Percentiles rank a stretch among this genome's conserved stretches.
These are phyloP conservation scores for Tricholoma flavovirens DNA, from an alignment of 768 basidiomycete species.

Conservation along the genomic window DNA sequence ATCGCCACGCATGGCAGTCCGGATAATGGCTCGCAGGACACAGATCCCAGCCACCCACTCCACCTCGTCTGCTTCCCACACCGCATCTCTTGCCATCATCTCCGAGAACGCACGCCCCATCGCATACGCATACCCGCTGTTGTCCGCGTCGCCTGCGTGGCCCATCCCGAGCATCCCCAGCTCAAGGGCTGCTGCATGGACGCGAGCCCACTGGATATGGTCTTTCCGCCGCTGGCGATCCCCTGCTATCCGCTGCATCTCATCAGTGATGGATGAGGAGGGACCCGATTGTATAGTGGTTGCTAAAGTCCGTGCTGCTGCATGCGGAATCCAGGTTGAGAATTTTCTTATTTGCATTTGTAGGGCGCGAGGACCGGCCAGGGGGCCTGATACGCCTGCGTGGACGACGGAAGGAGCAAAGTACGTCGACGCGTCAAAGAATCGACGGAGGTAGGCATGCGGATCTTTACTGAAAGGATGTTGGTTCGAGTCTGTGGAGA, in stretches of 20 bases:
- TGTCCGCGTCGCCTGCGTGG: constrained; percentile 32
- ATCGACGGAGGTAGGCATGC: constrained; percentile 41
- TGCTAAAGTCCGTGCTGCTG: constrained; percentile 6
- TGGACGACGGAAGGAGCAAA: constrained; percentile 45
- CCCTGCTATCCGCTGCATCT: constrained; percentile 56
- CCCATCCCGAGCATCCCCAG: constrained; percentile 46
- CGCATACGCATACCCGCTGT: constrained; percentile 37
- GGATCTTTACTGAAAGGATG: constrained; percentile 32
- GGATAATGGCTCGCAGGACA: constrained; percentile 51
- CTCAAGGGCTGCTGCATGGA: constrained; percentile 60
- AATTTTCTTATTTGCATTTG: constrained; percentile 55
- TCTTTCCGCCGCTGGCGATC: constrained; percentile 60
- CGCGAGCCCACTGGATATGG: constrained; percentile 61
- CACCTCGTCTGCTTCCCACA: constrained; percentile 62
- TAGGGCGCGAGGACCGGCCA: constrained; percentile 51
- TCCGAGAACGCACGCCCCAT: constrained; percentile 47
- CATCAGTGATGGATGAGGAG: constrained; percentile 32
- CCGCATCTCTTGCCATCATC: constrained; percentile 57
- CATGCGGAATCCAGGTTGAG: constrained; percentile 44
- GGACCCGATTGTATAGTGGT: constrained; percentile 8
- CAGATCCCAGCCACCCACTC: constrained; percentile 66
- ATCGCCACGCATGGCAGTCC: constrained; percentile 45
- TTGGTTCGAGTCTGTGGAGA: constrained; percentile 30
- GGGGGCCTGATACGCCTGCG: constrained; percentile 49
- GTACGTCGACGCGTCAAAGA: constrained; percentile 45